Conservation (phyloP, 306 rosid genomes). For the Delonix regia region DNA sequence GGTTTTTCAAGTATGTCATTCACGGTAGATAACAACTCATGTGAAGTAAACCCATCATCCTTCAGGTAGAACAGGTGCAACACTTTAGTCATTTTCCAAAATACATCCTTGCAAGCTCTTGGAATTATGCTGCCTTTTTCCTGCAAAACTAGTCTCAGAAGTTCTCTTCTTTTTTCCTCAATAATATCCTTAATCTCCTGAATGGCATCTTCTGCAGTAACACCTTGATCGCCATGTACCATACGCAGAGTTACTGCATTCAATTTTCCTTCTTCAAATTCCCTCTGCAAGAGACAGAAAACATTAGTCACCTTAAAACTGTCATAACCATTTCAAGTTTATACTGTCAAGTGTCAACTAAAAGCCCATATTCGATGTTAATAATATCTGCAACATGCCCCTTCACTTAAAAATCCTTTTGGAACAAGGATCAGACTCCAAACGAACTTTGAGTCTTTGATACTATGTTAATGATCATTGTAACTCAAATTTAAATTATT, state of each 20-base stretch:
- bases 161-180: slow-evolving; percentile 57
- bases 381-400: no score
- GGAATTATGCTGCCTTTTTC: slow-evolving; percentile 64
- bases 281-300: slow-evolving; percentile 61
- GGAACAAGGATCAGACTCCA: not conserved
- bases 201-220: slow-evolving; percentile 49
- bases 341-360: not conserved
- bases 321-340: not conserved
- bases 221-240: slow-evolving; percentile 42
- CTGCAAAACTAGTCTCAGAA: slow-evolving; percentile 64
- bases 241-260: slow-evolving; percentile 56
- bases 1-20: slow-evolving; percentile 64
- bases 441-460: no score
- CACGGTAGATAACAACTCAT: slow-evolving; percentile 55
- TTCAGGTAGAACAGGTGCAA: slow-evolving; percentile 69
- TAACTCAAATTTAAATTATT: no score
- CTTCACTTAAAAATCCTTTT: no score
- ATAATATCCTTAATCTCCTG: slow-evolving; percentile 46
- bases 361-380: not conserved
- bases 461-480: no score
- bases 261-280: slow-evolving; percentile 77
- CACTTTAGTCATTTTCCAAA: slow-evolving; percentile 77
- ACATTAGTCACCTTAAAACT: slow-evolving; percentile 6
- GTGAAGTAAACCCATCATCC: slow-evolving; percentile 76
- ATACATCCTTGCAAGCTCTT: slow-evolving; percentile 83